Base-by-base conservation (phyloP, 2,329 filamentous ascomycete genomes). In the Epichloe coenophiala region DNA sequence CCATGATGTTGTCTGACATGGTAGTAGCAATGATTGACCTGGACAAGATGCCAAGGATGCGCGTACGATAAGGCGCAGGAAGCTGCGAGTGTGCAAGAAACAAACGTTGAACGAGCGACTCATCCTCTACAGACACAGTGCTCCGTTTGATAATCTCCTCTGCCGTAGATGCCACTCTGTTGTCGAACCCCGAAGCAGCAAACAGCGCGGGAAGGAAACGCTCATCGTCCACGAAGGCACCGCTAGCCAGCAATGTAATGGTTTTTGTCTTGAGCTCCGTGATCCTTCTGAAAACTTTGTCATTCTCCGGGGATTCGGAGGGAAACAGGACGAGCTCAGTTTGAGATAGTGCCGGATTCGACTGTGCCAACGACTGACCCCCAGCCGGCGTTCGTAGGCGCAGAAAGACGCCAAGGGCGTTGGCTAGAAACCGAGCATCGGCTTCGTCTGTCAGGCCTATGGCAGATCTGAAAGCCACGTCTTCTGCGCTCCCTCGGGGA, bases 71-170 rank as follows among this genome's bases (percentile, higher is more conserved):
- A 1, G 85, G 76, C 3, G 82, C 76, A n/a, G 82, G 81, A 0
- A 83, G 72, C n/a, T 75, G 78, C 42, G 83, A 81, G 62, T 95
- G 94, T 2, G 89, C 75, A 4, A 75, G 68, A 58, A 89, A 90
- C 2, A 97, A 71, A 15, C 76, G 71, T 51, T 76, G 69, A 3
- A 95, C 73, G 2, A 89, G 66, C 1, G 64, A 58, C 9, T 71
- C 59, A 54, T 88, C 77, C 63, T 97, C 91, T 27, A 96, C 70
- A 8, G 86, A 81, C 8, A 86, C 77, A 2, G 80, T 76, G 33
- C 80, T 85, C 56, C 90, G 77, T 67, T 96, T 98, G 56, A 97
- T 68, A 46, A 94, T 79, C 59, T 95, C 89, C 51, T 96, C 88
- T 0, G 87, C 91, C n/a, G 88, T 71, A n/a, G 85, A 81, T 11